Evolutionary conservation across 345 rosid genomes (phyloP).

Genomic region (Euphorbia pulcherrima): DNA sequence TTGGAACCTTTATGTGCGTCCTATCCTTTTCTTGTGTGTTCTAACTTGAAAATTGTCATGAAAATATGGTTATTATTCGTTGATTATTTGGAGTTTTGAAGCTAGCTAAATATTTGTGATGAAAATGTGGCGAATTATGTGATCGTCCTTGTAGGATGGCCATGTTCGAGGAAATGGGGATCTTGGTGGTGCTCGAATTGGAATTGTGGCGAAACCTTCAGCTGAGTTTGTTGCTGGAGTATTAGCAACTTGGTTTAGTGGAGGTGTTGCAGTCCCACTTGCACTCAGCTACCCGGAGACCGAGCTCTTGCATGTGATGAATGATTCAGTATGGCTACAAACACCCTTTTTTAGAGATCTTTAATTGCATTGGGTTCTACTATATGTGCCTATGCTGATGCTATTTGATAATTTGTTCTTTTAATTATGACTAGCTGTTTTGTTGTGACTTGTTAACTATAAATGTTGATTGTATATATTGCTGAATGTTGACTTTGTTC

Average conservation of each 20-base stretch:
- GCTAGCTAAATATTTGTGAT: no score
- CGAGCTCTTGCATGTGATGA: constrained; percentile 88
- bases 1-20: background rate
- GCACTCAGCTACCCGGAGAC: constrained; percentile 92
- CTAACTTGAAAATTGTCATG: background rate
- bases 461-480: background rate
- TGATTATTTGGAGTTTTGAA: constrained; percentile 25
- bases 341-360: background rate
- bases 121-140: no score
- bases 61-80: background rate
- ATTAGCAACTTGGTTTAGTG: constrained; percentile 87
- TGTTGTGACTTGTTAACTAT: background rate
- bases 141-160: constrained; percentile 21
- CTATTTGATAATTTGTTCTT: background rate
- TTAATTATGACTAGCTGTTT: background rate
- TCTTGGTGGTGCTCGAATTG: constrained; percentile 84
- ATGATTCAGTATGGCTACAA: constrained; percentile 61
- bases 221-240: constrained; percentile 91
- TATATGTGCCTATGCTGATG: background rate
- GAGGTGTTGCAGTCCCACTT: constrained; percentile 97
- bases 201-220: constrained; percentile 94
- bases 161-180: constrained; percentile 31
- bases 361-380: background rate
- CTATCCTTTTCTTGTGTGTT: no score
- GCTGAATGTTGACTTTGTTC: background rate